Percentiles rank a stretch among this genome's conserved stretches.
Evolutionary conservation across 1,284 basidiomycete species (phyloP).

Genomic region (Ceratobasidium sp.): DNA sequence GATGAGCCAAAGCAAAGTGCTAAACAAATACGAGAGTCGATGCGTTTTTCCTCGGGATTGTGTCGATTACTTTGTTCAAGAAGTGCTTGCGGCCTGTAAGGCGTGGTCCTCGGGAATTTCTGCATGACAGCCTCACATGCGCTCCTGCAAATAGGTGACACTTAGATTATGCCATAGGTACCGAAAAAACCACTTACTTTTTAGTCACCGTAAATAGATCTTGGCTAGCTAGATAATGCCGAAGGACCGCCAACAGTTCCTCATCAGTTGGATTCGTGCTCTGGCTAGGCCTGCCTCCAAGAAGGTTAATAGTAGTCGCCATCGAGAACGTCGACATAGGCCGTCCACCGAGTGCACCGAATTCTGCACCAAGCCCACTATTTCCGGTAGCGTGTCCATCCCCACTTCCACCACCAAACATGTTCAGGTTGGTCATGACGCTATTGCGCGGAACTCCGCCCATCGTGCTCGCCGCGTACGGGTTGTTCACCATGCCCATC

Average conservation of each 20-base stretch:
- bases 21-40: slow-evolving; percentile 22
- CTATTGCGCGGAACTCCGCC: slow-evolving; percentile 65
- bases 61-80: slow-evolving; percentile 91
- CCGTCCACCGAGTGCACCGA: slow-evolving; percentile 62
- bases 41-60: slow-evolving; percentile 61
- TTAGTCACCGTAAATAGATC: slow-evolving; percentile 95
- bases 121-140: slow-evolving; percentile 88
- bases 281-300: slow-evolving; percentile 74
- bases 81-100: slow-evolving; percentile 81
- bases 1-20: slow-evolving; percentile 5
- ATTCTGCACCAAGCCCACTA: slow-evolving; percentile 51
- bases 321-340: slow-evolving; percentile 86
- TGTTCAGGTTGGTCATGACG: slow-evolving; percentile 75
- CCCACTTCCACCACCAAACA: slow-evolving; percentile 67
- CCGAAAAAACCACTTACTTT: slow-evolving; percentile 72
- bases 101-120: slow-evolving; percentile 90
- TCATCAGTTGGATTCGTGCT: slow-evolving; percentile 87
- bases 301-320: slow-evolving; percentile 82
- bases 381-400: slow-evolving; percentile 17
- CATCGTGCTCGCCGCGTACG: slow-evolving; percentile 48
- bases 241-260: slow-evolving; percentile 80
- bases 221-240: slow-evolving; percentile 87
- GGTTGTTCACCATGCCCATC: slow-evolving; percentile 48
- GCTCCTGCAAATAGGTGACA: slow-evolving; percentile 65
- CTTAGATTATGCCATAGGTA: slow-evolving; percentile 13